Evolutionary conservation across 306 rosid species (phyloP), one percentile per base, ranked within the genome.

Genomic region (Abrus pulchellus): DNA sequence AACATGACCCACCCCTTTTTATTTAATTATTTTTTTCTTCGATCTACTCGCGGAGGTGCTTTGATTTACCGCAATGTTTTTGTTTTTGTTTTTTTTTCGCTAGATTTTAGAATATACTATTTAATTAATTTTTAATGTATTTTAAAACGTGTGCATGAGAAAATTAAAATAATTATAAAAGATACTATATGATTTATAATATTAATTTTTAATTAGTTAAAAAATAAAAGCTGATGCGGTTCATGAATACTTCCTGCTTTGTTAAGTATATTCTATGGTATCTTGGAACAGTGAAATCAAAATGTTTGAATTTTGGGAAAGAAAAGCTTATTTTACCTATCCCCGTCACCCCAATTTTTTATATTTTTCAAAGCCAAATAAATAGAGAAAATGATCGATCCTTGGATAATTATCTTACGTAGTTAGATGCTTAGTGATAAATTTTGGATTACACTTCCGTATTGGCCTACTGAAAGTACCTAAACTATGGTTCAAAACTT

Each of bases 341-440:
- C 63, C 71, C 50, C 74, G 10, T 52, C 43, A 32, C 4, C 48
- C 47, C 43, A 7, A 43, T 7, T 6, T 62, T 11, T 38, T 28
- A 8, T 8, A 9, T 14, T 7, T 41, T 14, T 9, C 4, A 44
- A 40, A 27, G 41, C 2, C 36, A 47, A 20, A 7, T 44, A 20
- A 53, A 13, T 2, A 43, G 4, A 9, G 40, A 74, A 73, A 30
- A 12, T 36, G 4, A 43, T 68, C 9, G 49, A 65, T 74, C 45
- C 32, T 45, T 65, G 45, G 2, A 55, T 38, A 53, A 12, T 7
- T 71, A 48, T 43, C 30, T 45, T 27, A 66, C 44, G 63, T 55
- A 55, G 3, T 45, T 55, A 49, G 63, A 82, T 74, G 61, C 83
- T 60, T 78, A 63, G 56, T 43, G 59, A 77, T 72, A 71, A 84